Base-by-base conservation (phyloP, 306 rosid species). In the Canavalia gladiata region DNA sequence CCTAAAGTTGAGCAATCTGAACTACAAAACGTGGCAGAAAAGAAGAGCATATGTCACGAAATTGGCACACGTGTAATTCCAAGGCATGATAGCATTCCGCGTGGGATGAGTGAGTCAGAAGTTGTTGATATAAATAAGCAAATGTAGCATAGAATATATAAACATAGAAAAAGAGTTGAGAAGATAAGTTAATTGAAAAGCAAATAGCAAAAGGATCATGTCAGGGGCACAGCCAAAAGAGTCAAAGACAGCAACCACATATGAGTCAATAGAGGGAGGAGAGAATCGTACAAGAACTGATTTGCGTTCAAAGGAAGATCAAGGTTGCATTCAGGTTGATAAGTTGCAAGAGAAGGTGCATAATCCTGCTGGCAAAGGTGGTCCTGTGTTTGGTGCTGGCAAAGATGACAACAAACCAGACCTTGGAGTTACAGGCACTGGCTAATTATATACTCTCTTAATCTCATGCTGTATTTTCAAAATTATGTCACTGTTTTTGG, bases 161-260 rank as follows among this genome's bases (percentile, higher is more conserved):
- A 78, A n/a, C 49, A 68, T 5, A 45, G 25, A 37, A 74, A 37
- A 2, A 46, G 50, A 18, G 25, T 18, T 18, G 25, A 18, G 25
- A 18, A 18, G 25, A 18, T 18, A 18, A 18, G 25, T 18, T 18
- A 18, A 18, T 18, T 18, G 25, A 18, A 18, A 18, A 18, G 25
- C 25, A 18, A 18, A 18, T 18, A 18, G 33, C 8, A 35, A 34
- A 33, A 69, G 1, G 33, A 5, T 52, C 63, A 54, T 92, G 98
- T 94, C 96, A 7, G 97, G 97, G 60, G 96, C 97, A 68, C 88
- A 88, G 68, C 92, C 94, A 58, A 87, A 87, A 73, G 93, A 78
- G 51, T 70, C 92, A 65, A 80, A 72, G 59, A 88, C 94, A 73
- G 93, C 97, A 56, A 92, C 96, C 1, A 84, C 87, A 6, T 94